These are phyloP conservation scores for Tilletia caries DNA, from an alignment of 1,284 basidiomycete species.

Conservation along the genomic window DNA sequence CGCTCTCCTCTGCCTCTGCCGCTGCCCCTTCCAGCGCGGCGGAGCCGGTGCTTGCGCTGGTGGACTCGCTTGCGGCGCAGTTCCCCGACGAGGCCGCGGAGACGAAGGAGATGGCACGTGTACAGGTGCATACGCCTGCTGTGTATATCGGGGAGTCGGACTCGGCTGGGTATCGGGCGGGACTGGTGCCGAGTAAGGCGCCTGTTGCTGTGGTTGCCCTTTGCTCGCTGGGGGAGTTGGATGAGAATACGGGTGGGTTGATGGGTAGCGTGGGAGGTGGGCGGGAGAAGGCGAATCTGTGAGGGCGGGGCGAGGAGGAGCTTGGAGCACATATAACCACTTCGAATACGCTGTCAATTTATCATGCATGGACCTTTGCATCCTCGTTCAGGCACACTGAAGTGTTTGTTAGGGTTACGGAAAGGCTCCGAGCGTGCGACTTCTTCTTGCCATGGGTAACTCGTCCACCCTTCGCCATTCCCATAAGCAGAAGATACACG, in stretches of 20 bases:
- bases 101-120: slow-evolving; percentile 15
- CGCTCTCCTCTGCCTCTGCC: slow-evolving; percentile 53
- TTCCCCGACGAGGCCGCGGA: slow-evolving; percentile 55
- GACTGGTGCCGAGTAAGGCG: slow-evolving; percentile 58
- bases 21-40: slow-evolving; percentile 47
- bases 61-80: slow-evolving; percentile 65
- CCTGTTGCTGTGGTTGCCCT: slow-evolving; percentile 53
- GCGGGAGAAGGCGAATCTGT: neutral
- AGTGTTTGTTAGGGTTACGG: too few species aligned
- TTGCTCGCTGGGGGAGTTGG: slow-evolving; percentile 17
- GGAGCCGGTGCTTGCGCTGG: slow-evolving; percentile 60
- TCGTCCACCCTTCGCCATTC: too few species aligned
- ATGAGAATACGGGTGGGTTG: slow-evolving; percentile 11
- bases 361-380: too few species aligned
- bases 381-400: too few species aligned
- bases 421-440: too few species aligned
- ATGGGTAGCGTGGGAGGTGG: neutral
- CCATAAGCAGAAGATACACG: too few species aligned
- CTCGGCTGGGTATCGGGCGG: slow-evolving; percentile 68
- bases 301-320: neutral
- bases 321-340: too few species aligned
- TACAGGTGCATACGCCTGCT: neutral
- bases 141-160: slow-evolving; percentile 63
- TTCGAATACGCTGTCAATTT: too few species aligned
- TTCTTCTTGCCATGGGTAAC: too few species aligned